These are phyloP conservation scores for Xylariaceae sp. DNA, from an alignment of 2,329 filamentous ascomycete species.

Conservation along the genomic window DNA sequence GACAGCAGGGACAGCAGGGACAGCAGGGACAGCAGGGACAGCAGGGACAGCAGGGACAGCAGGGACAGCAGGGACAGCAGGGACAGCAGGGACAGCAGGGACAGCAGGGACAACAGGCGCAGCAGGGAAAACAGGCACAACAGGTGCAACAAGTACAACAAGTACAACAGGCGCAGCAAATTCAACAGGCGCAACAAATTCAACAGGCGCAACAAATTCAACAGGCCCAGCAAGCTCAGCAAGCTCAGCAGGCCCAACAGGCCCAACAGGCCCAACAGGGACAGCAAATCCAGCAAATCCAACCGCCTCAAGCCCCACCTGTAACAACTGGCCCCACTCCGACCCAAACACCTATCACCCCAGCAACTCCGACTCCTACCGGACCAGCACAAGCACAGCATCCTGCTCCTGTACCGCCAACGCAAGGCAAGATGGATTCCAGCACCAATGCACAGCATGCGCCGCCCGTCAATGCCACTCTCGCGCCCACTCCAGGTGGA, in stretches of 20 bases:
- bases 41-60: no score
- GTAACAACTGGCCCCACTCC: neutral
- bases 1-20: no score
- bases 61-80: conserved; percentile 7
- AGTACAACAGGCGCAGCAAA: conserved; percentile 1
- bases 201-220: neutral
- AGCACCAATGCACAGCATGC: conserved; percentile 32
- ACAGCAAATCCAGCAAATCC: neutral
- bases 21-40: no score
- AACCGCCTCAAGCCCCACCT: conserved; percentile 10
- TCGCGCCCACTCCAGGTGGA: conserved; percentile 34
- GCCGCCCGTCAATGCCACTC: conserved; percentile 44
- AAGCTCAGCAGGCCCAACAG: neutral
- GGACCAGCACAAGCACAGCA: conserved; percentile 22
- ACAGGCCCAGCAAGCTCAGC: conserved; percentile 12
- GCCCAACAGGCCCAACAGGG: neutral
- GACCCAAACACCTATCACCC: conserved; percentile 23
- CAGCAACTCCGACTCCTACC: conserved; percentile 24
- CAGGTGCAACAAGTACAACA: conserved; percentile 14
- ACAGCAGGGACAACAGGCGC: neutral
- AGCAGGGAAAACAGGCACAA: neutral
- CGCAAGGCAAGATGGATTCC: conserved; percentile 36
- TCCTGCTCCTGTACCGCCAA: conserved; percentile 23
- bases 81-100: neutral
- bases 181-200: neutral